A percentile compares a stretch with the other conserved stretches of the same genome.
Conservation (phyloP, 305 asterid genomes). For the Withania somnifera region DNA sequence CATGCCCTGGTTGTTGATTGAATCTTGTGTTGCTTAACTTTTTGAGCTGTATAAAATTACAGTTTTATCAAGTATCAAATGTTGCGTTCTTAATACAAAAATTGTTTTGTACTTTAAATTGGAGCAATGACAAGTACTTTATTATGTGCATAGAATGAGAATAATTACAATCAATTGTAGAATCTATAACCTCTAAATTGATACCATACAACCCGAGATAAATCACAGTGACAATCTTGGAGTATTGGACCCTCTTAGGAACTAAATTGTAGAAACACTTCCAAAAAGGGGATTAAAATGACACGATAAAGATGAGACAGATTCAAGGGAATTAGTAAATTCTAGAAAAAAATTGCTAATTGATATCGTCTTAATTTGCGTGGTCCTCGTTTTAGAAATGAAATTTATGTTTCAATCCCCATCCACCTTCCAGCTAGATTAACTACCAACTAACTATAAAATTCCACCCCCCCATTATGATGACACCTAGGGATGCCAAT, state of each 20-base stretch:
- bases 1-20: not conserved
- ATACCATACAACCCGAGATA: not conserved
- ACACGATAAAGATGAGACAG: not conserved
- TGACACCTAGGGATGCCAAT: not conserved
- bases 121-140: not conserved
- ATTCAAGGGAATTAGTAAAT: not conserved
- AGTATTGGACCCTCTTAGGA: not conserved
- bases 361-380: not conserved
- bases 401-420: not conserved
- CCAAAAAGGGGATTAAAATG: not conserved
- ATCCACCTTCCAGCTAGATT: not conserved
- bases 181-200: not conserved
- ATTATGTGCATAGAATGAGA: not conserved
- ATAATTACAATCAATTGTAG: not conserved
- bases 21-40: not conserved
- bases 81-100: not conserved
- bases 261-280: not conserved
- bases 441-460: not conserved
- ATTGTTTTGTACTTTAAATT: not conserved
- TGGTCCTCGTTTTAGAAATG: not conserved
- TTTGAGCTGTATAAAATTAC: not conserved
- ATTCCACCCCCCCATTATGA: not conserved
- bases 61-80: not conserved
- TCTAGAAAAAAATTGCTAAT: not conserved
- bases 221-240: not conserved